These are phyloP conservation scores for Tuctoria greenei DNA, from an alignment of 176 grass and related monocot species.

Conservation along the genomic window DNA sequence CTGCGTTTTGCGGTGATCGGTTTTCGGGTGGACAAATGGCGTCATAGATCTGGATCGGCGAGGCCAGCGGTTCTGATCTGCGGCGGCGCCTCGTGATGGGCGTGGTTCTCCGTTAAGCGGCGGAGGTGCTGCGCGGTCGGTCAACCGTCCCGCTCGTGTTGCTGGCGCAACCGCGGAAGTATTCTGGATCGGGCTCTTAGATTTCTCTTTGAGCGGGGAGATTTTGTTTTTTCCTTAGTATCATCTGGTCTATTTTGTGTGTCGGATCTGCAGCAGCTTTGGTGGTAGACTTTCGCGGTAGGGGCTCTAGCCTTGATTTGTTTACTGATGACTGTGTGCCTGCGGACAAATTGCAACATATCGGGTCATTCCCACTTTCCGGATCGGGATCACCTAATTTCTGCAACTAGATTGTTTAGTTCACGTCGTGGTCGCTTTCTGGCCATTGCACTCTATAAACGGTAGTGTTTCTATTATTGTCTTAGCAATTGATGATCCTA, in stretches of 20 bases:
- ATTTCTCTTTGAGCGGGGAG: not conserved
- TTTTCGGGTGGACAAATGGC: not conserved
- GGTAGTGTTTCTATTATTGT: not conserved
- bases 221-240: not conserved
- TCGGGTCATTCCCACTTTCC: not conserved
- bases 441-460: not conserved
- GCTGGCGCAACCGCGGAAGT: not conserved
- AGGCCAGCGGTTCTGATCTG: not conserved
- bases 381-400: slow-evolving; percentile 7
- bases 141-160: not conserved
- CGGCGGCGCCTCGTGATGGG: not conserved
- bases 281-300: not conserved
- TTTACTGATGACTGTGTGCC: not conserved
- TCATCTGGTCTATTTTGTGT: not conserved
- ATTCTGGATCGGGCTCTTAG: not conserved
- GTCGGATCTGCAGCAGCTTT: not conserved
- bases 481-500: not conserved
- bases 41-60: slow-evolving; percentile 32
- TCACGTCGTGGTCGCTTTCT: not conserved
- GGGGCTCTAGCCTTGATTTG: not conserved
- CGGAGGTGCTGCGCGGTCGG: not conserved
- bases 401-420: not conserved
- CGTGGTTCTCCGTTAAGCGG: not conserved
- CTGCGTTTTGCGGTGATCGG: not conserved
- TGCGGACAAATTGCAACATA: not conserved